Evolutionary conservation across 176 grass and related monocot genomes (phyloP), one percentile per base, ranked within the genome.

Genomic region (Musa itinerans): DNA sequence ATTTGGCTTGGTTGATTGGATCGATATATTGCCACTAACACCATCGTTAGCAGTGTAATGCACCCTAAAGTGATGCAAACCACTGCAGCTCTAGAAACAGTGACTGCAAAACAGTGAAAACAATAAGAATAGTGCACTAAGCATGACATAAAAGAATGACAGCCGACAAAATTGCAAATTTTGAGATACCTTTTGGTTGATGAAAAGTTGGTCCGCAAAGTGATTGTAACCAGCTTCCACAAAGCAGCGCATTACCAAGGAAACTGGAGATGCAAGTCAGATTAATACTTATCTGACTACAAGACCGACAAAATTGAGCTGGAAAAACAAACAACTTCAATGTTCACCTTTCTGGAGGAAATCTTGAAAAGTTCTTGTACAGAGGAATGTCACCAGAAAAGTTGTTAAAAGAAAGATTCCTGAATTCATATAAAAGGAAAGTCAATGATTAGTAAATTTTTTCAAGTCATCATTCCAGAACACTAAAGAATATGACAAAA

Each of bases 361-460:
- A 98, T 65, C 86, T 91, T 83, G 96, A 87, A 81, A 99, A 99
- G 56, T 99, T 99, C 80, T 83, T 89, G 53, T 78, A 67, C 0
- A 78, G 78, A 55, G 96, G 96, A 66, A 92, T 54, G 23, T 84
- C 73, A 75, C 96, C 96, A 71, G 96, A 89, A 52, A 99, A 87
- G 73, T 95, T 99, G 78, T 99, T 99, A 81, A 81, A 92, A 14
- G 96, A 99, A 8, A 99, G 81, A 69, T 99, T 94, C 81, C 96
- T 99, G 81, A 91, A 85, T 79, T 78, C 63, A 29, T 23, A 65
- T 24, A 10, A 27, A 65, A 13, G 19, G 13, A 22, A 14, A 11
- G 26, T 68, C 12, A 69, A 69, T 14, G 17, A 57, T 29, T 24
- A 17, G 52, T 17, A 74, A 34, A 15, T 19, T 56, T 19, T 56